Percentiles rank a stretch among this genome's conserved stretches.
Conservation (phyloP, 371 early-diverging fungal species). For the Circinella minor region DNA sequence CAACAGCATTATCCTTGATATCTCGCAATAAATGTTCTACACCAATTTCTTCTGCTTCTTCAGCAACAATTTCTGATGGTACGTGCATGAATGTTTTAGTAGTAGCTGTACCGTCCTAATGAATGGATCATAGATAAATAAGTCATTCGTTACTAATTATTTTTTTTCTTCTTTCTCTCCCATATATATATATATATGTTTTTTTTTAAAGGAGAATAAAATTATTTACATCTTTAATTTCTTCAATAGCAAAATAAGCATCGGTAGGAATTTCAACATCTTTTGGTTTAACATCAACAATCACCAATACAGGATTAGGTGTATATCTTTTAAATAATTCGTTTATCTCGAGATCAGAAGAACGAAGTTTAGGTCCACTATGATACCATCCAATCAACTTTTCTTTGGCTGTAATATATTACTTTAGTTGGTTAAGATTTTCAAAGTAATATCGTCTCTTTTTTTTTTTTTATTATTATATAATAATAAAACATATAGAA, state of each 20-base stretch:
- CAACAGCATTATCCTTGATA: slow-evolving; percentile 96
- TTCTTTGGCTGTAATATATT: slow-evolving; percentile 81
- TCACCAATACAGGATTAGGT: slow-evolving; percentile 93
- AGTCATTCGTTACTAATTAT: not conserved
- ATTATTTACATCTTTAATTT: slow-evolving; percentile 84
- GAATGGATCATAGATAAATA: not conserved
- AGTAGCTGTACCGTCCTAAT: slow-evolving; percentile 92
- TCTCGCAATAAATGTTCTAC: slow-evolving; percentile 99
- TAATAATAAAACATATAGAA: not conserved
- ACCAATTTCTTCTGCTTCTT: slow-evolving; percentile 99
- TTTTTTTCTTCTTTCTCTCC: not conserved
- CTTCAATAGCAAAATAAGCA: slow-evolving; percentile 95
- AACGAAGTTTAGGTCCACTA: slow-evolving; percentile 97
- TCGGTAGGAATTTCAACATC: slow-evolving; percentile 94
- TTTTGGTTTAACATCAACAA: slow-evolving; percentile 94
- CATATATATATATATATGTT: not conserved
- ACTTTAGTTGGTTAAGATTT: not conserved
- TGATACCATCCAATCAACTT: slow-evolving; percentile 99
- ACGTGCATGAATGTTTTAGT: slow-evolving; percentile 96
- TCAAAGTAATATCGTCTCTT: not conserved
- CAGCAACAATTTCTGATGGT: slow-evolving; percentile 95
- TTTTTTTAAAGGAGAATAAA: not conserved
- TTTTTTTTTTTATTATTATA: not conserved
- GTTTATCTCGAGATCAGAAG: slow-evolving; percentile 98
- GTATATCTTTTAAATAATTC: slow-evolving; percentile 96